Base-by-base conservation (phyloP, 2,329 filamentous ascomycete genomes). In the Aspergillus vadensis region DNA sequence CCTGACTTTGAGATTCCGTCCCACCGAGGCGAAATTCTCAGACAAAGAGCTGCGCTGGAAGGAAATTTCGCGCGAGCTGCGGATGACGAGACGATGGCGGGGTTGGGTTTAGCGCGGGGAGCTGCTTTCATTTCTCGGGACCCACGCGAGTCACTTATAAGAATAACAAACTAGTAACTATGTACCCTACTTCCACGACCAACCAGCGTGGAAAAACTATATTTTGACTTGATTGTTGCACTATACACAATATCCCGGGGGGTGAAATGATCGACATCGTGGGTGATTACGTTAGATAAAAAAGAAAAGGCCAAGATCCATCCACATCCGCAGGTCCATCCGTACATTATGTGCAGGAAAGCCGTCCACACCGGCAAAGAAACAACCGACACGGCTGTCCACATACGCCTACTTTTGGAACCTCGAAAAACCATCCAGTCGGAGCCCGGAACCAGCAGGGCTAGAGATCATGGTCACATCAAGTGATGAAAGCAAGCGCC, bases 381-480 rank as follows among this genome's bases (percentile, higher is more conserved):
- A 30, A 30, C 10, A 9, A 36, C 8, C 38, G 41, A 48, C 44
- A 32, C 39, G 15, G 50, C 53, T 25, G 57, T 43, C 55, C 23
- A 32, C 55, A 58, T 43, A 48, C 38, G 43, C 53, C 53, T 43
- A 43, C 53, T 25, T 36, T 36, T 27, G 25, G 10, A 32, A 17
- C 47, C 47, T 7, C 47, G 47, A 27, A n/a, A 30, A 49, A 19
- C 47, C 47, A 32, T 49, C 47, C 47, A 27, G 47, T 30, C 25
- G 23, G 17, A 48, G 55, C 55, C 50, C 41, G 21, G 39, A 27
- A 50, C 55, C 55, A 53, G 55, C 55, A 17, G 53, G 44, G 54
- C 55, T 47, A 56, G 50, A 53, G 23, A 50, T 60, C 55, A 59
- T 61, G 43, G 48, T 54, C 56, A 54, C 53, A 27, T 59, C 59